Conservation (phyloP, 2,329 filamentous ascomycete species). For the Parastagonospora nodorum region DNA sequence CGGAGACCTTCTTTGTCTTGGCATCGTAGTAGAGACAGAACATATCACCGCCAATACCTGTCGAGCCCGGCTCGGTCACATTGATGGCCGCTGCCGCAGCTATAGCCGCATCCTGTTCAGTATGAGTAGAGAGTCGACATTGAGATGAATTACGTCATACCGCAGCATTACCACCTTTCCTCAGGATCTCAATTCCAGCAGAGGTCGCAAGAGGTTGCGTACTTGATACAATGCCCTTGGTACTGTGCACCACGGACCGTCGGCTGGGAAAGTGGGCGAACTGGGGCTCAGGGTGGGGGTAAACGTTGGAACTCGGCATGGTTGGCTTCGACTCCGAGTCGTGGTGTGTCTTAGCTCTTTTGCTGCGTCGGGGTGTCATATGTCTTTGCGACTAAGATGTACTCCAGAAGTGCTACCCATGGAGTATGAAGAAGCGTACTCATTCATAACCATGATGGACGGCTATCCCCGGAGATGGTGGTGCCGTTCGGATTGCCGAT, state of each 20-base stretch:
- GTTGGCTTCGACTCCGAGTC: slow-evolving; percentile 6
- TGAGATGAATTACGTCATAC: slow-evolving; percentile 59
- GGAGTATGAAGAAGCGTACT: slow-evolving; percentile 9
- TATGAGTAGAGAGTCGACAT: slow-evolving; percentile 1
- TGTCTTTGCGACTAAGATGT: background rate
- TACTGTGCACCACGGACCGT: slow-evolving; percentile 90
- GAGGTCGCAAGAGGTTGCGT: slow-evolving; percentile 88
- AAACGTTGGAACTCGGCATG: slow-evolving; percentile 48
- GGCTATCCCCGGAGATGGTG: slow-evolving; percentile 37
- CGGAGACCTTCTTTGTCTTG: slow-evolving; percentile 77
- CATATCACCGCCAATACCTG: slow-evolving; percentile 96
- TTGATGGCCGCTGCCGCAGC: slow-evolving; percentile 92
- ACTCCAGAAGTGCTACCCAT: background rate
- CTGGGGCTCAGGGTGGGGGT: slow-evolving; percentile 54
- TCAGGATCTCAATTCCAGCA: slow-evolving; percentile 84
- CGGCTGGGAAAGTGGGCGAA: slow-evolving; percentile 76
- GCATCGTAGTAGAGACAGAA: slow-evolving; percentile 94
- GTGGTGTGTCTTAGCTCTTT: slow-evolving; percentile 13
- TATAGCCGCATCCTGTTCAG: slow-evolving; percentile 83
- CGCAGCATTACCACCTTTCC: slow-evolving; percentile 88
- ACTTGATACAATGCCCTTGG: slow-evolving; percentile 86
- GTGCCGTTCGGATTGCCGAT: slow-evolving; percentile 32
- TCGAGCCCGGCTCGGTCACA: slow-evolving; percentile 89
- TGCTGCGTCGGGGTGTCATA: slow-evolving; percentile 21
- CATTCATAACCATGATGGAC: slow-evolving; percentile 14